Base-by-base conservation (phyloP, 805 yeast species). In the Grigorovia humatica region DNA sequence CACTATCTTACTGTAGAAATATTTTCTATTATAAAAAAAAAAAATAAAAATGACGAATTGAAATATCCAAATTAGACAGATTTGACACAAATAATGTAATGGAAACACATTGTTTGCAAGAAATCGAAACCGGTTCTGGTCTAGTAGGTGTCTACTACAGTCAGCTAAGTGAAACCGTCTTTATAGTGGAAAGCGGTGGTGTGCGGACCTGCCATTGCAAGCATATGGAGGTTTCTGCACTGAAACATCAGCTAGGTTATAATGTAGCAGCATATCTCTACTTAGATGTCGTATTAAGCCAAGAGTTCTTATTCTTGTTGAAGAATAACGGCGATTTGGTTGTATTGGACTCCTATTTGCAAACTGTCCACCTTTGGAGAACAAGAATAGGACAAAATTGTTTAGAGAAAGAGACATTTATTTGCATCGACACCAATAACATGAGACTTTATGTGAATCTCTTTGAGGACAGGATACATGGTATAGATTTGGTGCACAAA, bases 241-340 rank as follows among this genome's bases (percentile, higher is more conserved):
- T 13, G 8, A 13, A 38, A 3, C 12, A 2, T 38, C 42, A 38
- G 9, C 13, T 48, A 2, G 65, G 64, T 2, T 60, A 56, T 42
- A 59, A 45, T 9, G 47, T 55, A 15, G 62, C 55, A 2, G 58
- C 55, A 3, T 35, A 49, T 18, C 20, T 49, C 12, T 57, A 51
- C 48, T 51, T 43, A 45, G 61, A 59, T 35, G 53, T 54, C 1
- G 27, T 57, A 4, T 30, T 52, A 8, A 43, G 44, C 4, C 50
- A 48, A 9, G 55, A 57, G 8, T 61, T 53, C 30, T 35, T 59
- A 8, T 43, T 61, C 29, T 7, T 61, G 1, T 51, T 63, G 9
- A 58, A 59, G 48, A 55, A 54, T 20, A 47, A 53, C 49, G 66
- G 66, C 2, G 47, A 41, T 9, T 41, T 62, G 30, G 59, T 59